These are phyloP conservation scores for Mortierella polycephala DNA, from an alignment of 371 early-diverging fungal genomes.

Conservation along the genomic window DNA sequence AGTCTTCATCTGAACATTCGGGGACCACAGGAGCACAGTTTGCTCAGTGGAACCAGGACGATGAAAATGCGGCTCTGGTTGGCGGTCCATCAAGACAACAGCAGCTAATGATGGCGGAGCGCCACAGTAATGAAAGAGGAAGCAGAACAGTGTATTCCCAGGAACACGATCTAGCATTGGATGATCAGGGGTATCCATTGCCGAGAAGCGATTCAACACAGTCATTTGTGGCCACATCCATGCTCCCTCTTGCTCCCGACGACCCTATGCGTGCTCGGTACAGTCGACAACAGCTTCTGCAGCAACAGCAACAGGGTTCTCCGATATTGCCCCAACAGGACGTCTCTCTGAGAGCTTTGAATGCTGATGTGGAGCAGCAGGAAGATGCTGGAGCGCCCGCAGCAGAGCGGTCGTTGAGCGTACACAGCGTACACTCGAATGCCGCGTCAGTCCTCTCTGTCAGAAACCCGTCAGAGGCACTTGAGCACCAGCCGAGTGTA, in stretches of 20 bases:
- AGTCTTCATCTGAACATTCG: slow-evolving; percentile 27
- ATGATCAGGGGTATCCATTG: slow-evolving; percentile 3
- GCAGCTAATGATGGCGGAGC: slow-evolving; percentile 14
- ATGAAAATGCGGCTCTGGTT: slow-evolving; percentile 42
- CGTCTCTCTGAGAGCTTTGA: slow-evolving; percentile 16
- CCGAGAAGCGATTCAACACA: slow-evolving; percentile 11
- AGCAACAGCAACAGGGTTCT: slow-evolving; percentile 5
- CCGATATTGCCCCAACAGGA: slow-evolving; percentile 4
- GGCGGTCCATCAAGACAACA: slow-evolving; percentile 30
- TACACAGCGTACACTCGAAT: slow-evolving; percentile 16
- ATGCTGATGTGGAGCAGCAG: not conserved
- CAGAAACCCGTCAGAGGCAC: slow-evolving; percentile 2
- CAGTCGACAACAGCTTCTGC: slow-evolving; percentile 15
- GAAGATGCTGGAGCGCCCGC: not conserved
- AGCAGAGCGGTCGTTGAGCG: slow-evolving; percentile 10
- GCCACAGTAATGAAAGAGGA: slow-evolving; percentile 7
- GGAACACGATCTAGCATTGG: slow-evolving; percentile 17
- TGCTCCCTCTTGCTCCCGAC: slow-evolving; percentile 28
- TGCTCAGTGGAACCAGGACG: slow-evolving; percentile 44
- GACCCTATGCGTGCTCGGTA: slow-evolving; percentile 21
- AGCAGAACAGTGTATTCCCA: slow-evolving; percentile 4
- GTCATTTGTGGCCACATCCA: slow-evolving; percentile 43
- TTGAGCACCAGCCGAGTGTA: not conserved
- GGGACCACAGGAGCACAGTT: slow-evolving; percentile 15
- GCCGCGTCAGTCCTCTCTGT: slow-evolving; percentile 2